phyloP scores from a whole-genome alignment of 139 green algal genomes.

The Nannochloris sp. region DNA sequence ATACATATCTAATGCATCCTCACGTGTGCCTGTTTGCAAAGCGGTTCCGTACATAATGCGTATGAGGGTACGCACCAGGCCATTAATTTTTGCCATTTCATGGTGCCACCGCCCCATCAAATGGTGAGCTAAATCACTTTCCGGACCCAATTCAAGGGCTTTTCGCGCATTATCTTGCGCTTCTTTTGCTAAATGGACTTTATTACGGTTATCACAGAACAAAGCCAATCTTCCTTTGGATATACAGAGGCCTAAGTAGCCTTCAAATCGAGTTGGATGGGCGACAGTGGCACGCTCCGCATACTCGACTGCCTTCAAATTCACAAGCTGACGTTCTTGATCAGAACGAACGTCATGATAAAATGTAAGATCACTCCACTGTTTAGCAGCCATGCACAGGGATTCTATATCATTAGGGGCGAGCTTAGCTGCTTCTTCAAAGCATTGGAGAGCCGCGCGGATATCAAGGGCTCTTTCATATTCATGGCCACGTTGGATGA shows the following conservation, averaged over 20 bases:
- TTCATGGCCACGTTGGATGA: slow-evolving; percentile 10
- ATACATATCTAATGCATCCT: slow-evolving; percentile 51
- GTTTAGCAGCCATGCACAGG: slow-evolving; percentile 45
- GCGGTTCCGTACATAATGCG: slow-evolving; percentile 51
- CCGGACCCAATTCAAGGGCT: slow-evolving; percentile 42
- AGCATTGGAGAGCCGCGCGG: slow-evolving; percentile 25
- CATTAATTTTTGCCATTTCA: slow-evolving; percentile 61
- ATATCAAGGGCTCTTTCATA: slow-evolving; percentile 25
- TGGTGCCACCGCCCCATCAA: slow-evolving; percentile 69
- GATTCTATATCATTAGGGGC: slow-evolving; percentile 26
- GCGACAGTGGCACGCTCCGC: slow-evolving; percentile 31
- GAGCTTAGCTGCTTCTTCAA: slow-evolving; percentile 39
- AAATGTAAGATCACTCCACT: slow-evolving; percentile 51
- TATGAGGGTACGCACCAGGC: slow-evolving; percentile 48
- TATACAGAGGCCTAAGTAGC: slow-evolving; percentile 33
- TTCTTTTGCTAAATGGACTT: slow-evolving; percentile 54
- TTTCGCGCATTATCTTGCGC: slow-evolving; percentile 38
- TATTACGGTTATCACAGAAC: slow-evolving; percentile 59
- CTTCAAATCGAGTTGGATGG: slow-evolving; percentile 1
- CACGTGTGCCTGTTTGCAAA: slow-evolving; percentile 39
- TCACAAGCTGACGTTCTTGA: slow-evolving; percentile 26
- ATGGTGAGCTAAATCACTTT: slow-evolving; percentile 67
- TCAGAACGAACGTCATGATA: slow-evolving; percentile 34
- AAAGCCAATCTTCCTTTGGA: slow-evolving; percentile 59
- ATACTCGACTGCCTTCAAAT: slow-evolving; percentile 47